These are phyloP conservation scores for Amanita thiersii DNA, from an alignment of 768 basidiomycete species.

Conservation along the genomic window DNA sequence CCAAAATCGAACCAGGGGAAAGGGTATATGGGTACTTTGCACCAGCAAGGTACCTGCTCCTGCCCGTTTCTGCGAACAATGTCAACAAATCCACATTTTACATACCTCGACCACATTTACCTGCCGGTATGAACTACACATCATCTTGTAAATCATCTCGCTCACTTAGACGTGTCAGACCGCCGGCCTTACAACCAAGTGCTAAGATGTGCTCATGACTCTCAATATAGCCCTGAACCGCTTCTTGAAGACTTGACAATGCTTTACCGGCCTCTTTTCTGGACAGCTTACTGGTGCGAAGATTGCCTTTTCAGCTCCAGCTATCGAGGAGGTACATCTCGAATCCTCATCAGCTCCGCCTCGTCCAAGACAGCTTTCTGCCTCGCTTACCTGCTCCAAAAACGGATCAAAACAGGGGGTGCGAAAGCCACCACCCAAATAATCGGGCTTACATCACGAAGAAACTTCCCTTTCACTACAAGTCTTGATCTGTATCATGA, in stretches of 20 bases:
- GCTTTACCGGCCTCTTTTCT: constrained; percentile 67
- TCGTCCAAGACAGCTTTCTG: constrained; percentile 71
- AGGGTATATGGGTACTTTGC: constrained; percentile 60
- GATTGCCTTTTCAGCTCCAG: constrained; percentile 50
- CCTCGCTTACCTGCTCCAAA: constrained; percentile 50
- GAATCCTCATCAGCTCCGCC: constrained; percentile 57
- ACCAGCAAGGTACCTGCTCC: constrained; percentile 46
- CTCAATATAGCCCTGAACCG: constrained; percentile 41
- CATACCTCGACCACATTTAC: constrained; percentile 54
- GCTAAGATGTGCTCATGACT: constrained; percentile 48
- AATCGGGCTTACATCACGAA: constrained; percentile 52
- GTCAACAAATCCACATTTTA: constrained; percentile 49
- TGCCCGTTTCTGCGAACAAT: constrained; percentile 41
- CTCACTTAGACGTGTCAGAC: constrained; percentile 23
- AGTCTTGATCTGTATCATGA: constrained; percentile 48
- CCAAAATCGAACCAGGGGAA: constrained; percentile 43
- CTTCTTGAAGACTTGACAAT: constrained; percentile 53
- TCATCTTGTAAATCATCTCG: background rate
- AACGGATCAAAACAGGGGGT: constrained; percentile 29
- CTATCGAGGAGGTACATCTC: constrained; percentile 40
- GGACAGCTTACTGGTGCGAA: constrained; percentile 72
- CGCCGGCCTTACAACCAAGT: constrained; percentile 65
- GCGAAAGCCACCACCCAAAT: constrained; percentile 23
- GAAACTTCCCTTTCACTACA: constrained; percentile 48
- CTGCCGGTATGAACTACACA: constrained; percentile 33